Conservation (phyloP, 2,329 filamentous ascomycete species). For the Neopestalotiopsis sp. region DNA sequence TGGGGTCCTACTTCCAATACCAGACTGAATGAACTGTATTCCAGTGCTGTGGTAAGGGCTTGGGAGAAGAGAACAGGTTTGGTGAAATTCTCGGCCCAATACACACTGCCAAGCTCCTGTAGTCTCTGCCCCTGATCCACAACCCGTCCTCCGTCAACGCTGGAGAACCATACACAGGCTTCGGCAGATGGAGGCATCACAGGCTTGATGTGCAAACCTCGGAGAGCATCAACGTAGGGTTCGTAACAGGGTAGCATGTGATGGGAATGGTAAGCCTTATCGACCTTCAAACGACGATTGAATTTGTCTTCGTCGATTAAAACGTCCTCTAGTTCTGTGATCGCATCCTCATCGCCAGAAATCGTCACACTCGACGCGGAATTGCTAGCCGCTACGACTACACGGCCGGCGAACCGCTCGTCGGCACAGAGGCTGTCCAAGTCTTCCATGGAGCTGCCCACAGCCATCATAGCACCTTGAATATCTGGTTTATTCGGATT, state of each 20-base stretch:
- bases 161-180: slow-evolving; percentile 18
- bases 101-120: background rate
- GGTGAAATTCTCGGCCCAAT: slow-evolving; percentile 10
- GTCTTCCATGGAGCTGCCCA: slow-evolving; percentile 34
- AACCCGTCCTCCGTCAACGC: slow-evolving; percentile 7
- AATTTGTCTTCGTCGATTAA: slow-evolving; percentile 20
- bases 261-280: background rate
- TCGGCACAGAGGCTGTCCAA: slow-evolving; percentile 6
- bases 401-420: slow-evolving; percentile 10
- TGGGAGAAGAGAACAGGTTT: slow-evolving; percentile 11
- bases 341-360: slow-evolving; percentile 23
- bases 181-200: background rate
- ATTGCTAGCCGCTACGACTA: slow-evolving; percentile 22
- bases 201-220: background rate
- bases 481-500: slow-evolving; percentile 13
- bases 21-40: background rate
- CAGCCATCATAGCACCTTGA: slow-evolving; percentile 48
- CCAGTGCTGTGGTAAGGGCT: background rate
- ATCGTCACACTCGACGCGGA: slow-evolving; percentile 23
- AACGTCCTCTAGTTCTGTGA: slow-evolving; percentile 9
- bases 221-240: slow-evolving; percentile 19
- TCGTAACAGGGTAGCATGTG: slow-evolving; percentile 22
- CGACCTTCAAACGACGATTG: slow-evolving; percentile 12
- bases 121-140: background rate
- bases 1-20: slow-evolving; percentile 15